Evolutionary conservation across 108 stramenopile genomes (phyloP).

Genomic region (Skeletonema costatum): DNA sequence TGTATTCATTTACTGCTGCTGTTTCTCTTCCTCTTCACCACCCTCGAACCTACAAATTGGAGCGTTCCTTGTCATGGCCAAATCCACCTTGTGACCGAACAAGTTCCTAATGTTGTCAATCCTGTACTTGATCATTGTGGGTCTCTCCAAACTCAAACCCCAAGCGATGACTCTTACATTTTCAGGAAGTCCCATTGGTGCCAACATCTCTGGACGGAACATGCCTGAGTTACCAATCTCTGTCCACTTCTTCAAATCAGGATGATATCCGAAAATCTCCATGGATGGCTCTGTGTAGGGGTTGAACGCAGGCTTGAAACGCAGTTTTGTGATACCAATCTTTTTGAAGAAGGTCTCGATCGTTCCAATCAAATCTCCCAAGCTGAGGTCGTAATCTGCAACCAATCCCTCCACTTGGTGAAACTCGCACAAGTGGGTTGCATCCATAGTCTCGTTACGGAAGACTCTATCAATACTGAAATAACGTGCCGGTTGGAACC

Average conservation of each 20-base stretch:
- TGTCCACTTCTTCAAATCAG: slow-evolving; percentile 99
- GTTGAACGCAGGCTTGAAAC: slow-evolving; percentile 99
- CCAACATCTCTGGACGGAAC: slow-evolving; percentile 99
- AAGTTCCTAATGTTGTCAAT: slow-evolving; percentile 99
- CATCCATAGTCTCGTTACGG: slow-evolving; percentile 99
- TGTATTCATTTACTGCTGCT: neutral
- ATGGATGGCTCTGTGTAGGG: slow-evolving; percentile 99
- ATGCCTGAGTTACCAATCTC: slow-evolving; percentile 99
- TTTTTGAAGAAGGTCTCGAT: slow-evolving; percentile 99
- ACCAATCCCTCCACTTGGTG: slow-evolving; percentile 99
- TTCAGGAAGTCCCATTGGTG: slow-evolving; percentile 99
- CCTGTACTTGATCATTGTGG: slow-evolving; percentile 99
- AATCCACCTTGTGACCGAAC: slow-evolving; percentile 99
- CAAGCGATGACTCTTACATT: slow-evolving; percentile 99
- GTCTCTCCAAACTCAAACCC: slow-evolving; percentile 98
- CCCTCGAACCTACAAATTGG: slow-evolving; percentile 94
- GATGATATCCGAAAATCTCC: slow-evolving; percentile 99
- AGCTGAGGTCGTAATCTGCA: slow-evolving; percentile 96
- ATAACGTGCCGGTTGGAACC: slow-evolving; percentile 96
- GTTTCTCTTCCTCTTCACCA: slow-evolving; percentile 24
- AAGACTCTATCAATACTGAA: slow-evolving; percentile 99
- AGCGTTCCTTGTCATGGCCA: slow-evolving; percentile 89
- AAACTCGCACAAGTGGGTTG: slow-evolving; percentile 99
- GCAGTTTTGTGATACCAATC: slow-evolving; percentile 98
- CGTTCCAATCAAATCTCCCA: slow-evolving; percentile 98